Conservation (phyloP, 139 green algal species). For the Chloropicon primus region DNA sequence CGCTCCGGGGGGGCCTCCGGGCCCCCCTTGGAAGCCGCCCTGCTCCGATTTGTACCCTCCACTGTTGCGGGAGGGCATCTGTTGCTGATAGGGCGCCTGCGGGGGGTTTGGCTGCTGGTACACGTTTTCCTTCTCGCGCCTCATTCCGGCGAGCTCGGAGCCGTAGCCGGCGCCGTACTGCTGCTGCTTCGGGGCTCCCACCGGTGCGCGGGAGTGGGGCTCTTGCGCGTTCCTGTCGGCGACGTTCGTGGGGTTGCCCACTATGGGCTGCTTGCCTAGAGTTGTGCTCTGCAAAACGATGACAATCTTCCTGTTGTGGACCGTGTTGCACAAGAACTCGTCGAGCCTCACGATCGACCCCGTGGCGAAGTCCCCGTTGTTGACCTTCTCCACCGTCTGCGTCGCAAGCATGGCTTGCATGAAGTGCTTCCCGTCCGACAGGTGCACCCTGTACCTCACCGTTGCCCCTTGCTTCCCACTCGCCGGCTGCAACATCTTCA, state of each 20-base stretch:
- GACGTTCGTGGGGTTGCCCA: background rate
- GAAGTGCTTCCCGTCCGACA: slow-evolving; percentile 42
- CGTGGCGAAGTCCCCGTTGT: slow-evolving; percentile 20
- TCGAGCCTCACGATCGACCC: slow-evolving; percentile 39
- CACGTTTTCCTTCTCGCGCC: background rate
- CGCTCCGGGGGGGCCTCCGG: too few species aligned
- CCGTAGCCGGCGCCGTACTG: background rate
- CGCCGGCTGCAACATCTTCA: background rate
- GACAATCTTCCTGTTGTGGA: slow-evolving; percentile 29
- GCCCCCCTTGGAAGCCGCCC: too few species aligned
- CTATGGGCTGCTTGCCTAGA: background rate
- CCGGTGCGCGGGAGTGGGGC: background rate
- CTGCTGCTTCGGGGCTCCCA: background rate
- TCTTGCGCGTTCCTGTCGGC: background rate
- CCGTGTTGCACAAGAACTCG: slow-evolving; percentile 49
- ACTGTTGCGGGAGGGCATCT: background rate
- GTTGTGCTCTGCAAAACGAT: background rate
- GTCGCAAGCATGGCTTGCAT: slow-evolving; percentile 58
- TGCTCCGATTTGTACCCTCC: background rate
- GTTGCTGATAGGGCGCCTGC: background rate
- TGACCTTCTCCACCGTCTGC: slow-evolving; percentile 51
- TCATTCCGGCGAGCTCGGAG: background rate
- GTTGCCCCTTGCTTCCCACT: background rate
- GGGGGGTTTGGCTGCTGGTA: background rate
- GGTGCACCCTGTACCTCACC: slow-evolving; percentile 35